Base-by-base conservation (phyloP, 2,329 filamentous ascomycete species). In the Tolypocladium album region DNA sequence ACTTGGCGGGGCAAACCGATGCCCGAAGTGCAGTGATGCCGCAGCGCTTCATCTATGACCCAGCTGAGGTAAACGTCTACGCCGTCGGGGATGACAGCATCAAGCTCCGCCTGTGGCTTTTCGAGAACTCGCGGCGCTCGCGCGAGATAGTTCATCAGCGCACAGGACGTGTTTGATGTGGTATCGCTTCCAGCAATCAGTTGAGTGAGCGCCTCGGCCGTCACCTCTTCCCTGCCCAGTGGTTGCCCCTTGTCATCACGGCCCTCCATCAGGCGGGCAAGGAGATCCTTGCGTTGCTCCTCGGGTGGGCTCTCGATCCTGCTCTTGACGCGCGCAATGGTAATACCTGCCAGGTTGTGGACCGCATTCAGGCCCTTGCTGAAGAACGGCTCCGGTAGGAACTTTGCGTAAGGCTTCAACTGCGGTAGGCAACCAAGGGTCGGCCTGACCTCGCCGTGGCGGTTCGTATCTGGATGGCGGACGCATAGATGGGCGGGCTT, bases 131-230 rank as follows among this genome's bases (percentile, higher is more conserved):
- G 79, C 0, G 89, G 88, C 1, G 88, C 88, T 47, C 81, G 78
- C 5, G 87, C 77, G 38, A 84, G 85, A 78, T 92, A 89, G 76
- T 87, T 96, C 0, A 96, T 80, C 43, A 96, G 80, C 0, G 91
- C 91, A 69, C 92, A 96, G 2, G 88, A 88, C 0, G 92, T 88
- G 75, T 91, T 92, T 58, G 84, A 88, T 0, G 88, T 91, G 0
- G 89, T 92, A 72, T 92, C 89, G 52, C 82, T 86, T 34, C 88
- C 89, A 1, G 89, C 88, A 66, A 92, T 96, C 50, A 96, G 82
- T 72, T 96, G 92, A 0, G 92, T 96, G 34, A 96, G 78, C 0
- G 92, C 92, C 75, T 96, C 92, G 42, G 91, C 91, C 0, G 90
- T 95, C 58, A 96, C 79, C 71, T 96, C 92, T 66, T 88, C 82